Conservation (phyloP, 106 monocot species). For the Cymbidium sinense region DNA sequence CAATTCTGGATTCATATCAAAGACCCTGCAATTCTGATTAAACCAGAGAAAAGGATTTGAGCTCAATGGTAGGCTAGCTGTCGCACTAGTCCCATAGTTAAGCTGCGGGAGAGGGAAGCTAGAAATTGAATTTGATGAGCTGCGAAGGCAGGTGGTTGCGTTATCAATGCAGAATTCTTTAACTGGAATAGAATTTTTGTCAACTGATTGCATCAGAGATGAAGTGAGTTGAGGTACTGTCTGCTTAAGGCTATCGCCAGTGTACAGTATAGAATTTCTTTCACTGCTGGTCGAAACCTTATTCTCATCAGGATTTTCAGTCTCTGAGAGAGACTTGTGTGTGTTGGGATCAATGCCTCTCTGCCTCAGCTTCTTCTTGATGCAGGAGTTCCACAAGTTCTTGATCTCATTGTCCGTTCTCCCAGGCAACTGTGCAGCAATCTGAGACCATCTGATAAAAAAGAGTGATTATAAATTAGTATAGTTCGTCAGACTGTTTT, state of each 20-base stretch:
- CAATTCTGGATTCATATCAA: constrained; percentile 26
- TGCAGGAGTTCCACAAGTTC: constrained; percentile 47
- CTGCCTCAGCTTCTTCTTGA: constrained; percentile 48
- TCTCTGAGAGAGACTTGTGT: constrained; percentile 31
- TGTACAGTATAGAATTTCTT: not conserved
- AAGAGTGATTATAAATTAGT: not conserved
- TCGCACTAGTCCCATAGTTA: constrained; percentile 5
- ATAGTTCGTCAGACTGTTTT: not conserved
- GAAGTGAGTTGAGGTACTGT: not conserved
- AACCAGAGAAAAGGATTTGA: constrained; percentile 36
- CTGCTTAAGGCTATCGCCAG: not conserved
- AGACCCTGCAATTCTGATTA: constrained; percentile 25
- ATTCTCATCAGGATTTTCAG: constrained; percentile 3
- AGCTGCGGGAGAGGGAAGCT: constrained; percentile 24
- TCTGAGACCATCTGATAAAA: constrained; percentile 38
- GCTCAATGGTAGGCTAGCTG: not conserved
- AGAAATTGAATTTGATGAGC: not conserved
- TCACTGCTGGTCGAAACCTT: not conserved
- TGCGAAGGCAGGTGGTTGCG: not conserved
- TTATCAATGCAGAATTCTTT: not conserved
- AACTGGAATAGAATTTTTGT: not conserved
- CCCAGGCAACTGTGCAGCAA: constrained; percentile 37
- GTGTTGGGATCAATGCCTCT: constrained; percentile 45
- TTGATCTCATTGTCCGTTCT: constrained; percentile 55
- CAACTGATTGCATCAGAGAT: not conserved